Base-by-base conservation (phyloP, 208 protist genomes). In the Acanthamoeba healyi region DNA sequence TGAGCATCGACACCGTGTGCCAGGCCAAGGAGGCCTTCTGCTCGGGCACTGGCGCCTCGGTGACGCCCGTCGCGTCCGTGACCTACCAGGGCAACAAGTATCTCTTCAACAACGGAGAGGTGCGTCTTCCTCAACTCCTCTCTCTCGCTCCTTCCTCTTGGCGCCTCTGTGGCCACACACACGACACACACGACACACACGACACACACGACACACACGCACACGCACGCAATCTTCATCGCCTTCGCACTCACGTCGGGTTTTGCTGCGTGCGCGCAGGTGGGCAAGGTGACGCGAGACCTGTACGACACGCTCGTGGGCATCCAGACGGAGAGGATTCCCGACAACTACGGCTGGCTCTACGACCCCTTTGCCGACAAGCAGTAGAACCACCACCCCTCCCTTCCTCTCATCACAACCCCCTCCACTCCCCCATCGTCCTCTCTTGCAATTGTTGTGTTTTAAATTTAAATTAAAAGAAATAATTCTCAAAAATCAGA, bases 291-390 rank as follows among this genome's bases (percentile, higher is more conserved):
- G n/a, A 93, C 88, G 42, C 32, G 65, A 36, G 88, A 93, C 29
- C 58, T 93, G 63, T 93, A 93, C 34, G 88, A 93, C 46, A 81
- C 88, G 88, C 88, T 93, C 15, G 38, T 93, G 61, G 88, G 65
- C 42, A 81, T 93, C n/a, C 88, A 93, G 67, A 81, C 49, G 38
- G 88, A 93, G 88, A 26, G n/a, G 38, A 63, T 81, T 0, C 63
- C 38, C 15, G 88, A 93, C 44, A 93, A 54, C 32, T 49, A 81
- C 36, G 88, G 88, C 40, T 93, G 88, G 88, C 65, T 93, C 44
- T 63, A 93, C 40, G 88, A 93, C 67, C 88, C 88, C 88, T 93
- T 56, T 17, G 46, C 86, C 26, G 58, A 88, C 56, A 74, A 72
- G 58, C 51, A 91, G 54, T 91, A 51, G 17, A 91, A 46, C 17